These are phyloP conservation scores for Scheffersomyces segobiensis DNA, from an alignment of 1,139 yeast genomes.

Conservation along the genomic window DNA sequence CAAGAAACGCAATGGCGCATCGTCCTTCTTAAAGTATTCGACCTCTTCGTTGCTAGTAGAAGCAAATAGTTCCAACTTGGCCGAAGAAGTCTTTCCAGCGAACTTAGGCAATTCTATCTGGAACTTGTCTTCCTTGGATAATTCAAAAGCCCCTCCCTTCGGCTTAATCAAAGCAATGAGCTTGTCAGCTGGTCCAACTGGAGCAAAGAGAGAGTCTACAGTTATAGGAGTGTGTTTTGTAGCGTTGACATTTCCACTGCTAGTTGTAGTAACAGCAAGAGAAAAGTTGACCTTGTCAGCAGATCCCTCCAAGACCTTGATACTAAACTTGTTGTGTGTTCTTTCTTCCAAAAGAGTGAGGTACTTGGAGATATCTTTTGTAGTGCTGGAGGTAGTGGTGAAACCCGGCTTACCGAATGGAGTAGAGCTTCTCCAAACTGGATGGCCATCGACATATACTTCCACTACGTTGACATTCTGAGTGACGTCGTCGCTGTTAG, in stretches of 20 bases:
- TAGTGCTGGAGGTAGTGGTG: neutral
- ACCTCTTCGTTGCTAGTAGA: conserved; percentile 26
- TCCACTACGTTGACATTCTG: conserved; percentile 5
- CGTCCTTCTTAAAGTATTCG: conserved; percentile 18
- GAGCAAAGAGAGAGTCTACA: neutral
- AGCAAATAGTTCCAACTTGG: conserved; percentile 25
- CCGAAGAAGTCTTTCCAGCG: conserved; percentile 27
- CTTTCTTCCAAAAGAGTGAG: conserved; percentile 3
- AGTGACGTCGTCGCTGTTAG: conserved; percentile 1
- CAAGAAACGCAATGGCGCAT: conserved; percentile 24
- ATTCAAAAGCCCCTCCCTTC: neutral
- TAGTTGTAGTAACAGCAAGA: conserved; percentile 1
- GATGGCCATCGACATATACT: conserved; percentile 6
- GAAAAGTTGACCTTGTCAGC: conserved; percentile 4
- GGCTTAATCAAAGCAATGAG: neutral
- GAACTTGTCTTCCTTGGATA: neutral
- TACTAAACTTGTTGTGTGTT: conserved; percentile 1
- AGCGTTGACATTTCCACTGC: neutral
- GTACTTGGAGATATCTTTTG: conserved; percentile 3
- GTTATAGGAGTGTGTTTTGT: neutral
- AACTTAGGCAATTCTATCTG: conserved; percentile 4
- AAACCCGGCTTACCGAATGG: neutral
- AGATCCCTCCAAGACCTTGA: conserved; percentile 4
- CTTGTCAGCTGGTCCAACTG: neutral
- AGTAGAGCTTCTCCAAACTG: conserved; percentile 6